Percentiles rank a stretch among this genome's conserved stretches.
Evolutionary conservation across 345 rosid genomes (phyloP).

Genomic region (Mallotus nudiflorus): DNA sequence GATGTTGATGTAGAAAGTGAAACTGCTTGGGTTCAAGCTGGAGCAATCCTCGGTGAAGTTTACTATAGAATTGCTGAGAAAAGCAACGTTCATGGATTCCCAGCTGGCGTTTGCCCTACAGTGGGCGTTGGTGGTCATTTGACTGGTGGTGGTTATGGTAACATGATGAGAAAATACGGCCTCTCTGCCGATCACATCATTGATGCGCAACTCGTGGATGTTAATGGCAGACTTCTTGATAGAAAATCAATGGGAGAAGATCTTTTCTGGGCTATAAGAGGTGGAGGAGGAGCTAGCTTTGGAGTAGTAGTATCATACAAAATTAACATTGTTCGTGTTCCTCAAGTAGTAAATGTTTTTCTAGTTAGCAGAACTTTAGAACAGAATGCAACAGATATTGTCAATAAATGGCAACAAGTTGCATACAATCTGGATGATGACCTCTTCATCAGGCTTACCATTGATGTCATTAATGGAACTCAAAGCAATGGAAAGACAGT

Average conservation of each 20-base stretch:
- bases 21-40: conserved; percentile 23
- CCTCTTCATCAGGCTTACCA: conserved; percentile 2
- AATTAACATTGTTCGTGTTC: conserved; percentile 15
- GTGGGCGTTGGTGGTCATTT: conserved; percentile 23
- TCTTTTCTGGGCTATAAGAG: conserved; percentile 27
- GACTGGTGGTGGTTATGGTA: conserved; percentile 21
- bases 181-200: conserved; percentile 16
- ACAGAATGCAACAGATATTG: conserved; percentile 15
- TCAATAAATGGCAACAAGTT: conserved; percentile 20
- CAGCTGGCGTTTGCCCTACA: conserved; percentile 21
- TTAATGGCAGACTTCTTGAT: conserved; percentile 11
- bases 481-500: not conserved
- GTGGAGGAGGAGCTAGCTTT: conserved; percentile 26
- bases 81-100: conserved; percentile 14
- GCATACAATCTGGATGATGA: conserved; percentile 1
- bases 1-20: not conserved
- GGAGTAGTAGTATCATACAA: conserved; percentile 18
- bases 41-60: conserved; percentile 24
- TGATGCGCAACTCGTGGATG: conserved; percentile 11
- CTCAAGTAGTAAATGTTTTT: conserved; percentile 9
- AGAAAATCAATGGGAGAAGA: conserved; percentile 26
- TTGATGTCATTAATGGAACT: not conserved
- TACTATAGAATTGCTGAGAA: conserved; percentile 18
- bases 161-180: conserved; percentile 22
- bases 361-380: conserved; percentile 8